These are phyloP conservation scores for Blastocystis hominis DNA, from an alignment of 352 stramenopile genomes.

Conservation along the genomic window DNA sequence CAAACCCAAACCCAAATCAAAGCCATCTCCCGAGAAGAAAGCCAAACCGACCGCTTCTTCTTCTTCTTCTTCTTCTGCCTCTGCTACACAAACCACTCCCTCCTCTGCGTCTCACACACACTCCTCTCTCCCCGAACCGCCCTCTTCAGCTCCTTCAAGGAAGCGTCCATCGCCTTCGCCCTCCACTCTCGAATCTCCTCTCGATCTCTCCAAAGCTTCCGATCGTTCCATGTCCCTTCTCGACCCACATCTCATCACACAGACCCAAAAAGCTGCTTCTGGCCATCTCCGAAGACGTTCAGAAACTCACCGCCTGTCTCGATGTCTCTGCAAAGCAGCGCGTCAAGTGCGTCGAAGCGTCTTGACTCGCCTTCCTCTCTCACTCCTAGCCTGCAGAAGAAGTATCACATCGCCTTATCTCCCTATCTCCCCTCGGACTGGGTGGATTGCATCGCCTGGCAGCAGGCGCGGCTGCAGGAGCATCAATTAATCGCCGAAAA, in stretches of 20 bases:
- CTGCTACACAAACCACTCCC: too few species aligned
- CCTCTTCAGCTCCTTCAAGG: too few species aligned
- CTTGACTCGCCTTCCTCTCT: not conserved
- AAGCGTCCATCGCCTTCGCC: too few species aligned
- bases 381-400: not conserved
- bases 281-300: not conserved
- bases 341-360: not conserved
- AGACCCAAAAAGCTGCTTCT: not conserved
- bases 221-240: not conserved
- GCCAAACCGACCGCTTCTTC: too few species aligned
- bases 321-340: not conserved
- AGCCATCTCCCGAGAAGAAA: too few species aligned
- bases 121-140: too few species aligned
- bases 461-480: slow-evolving; percentile 17
- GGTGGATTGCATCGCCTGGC: not conserved
- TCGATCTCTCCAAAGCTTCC: not conserved
- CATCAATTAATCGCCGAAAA: not conserved
- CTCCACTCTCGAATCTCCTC: too few species aligned
- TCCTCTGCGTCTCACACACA: too few species aligned
- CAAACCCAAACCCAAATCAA: too few species aligned
- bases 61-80: too few species aligned
- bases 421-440: not conserved
- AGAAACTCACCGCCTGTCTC: not conserved
- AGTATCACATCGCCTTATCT: not conserved
- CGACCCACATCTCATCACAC: not conserved